These are phyloP conservation scores for Periglandula ipomoeae DNA, from an alignment of 2,329 filamentous ascomycete genomes.

Conservation along the genomic window DNA sequence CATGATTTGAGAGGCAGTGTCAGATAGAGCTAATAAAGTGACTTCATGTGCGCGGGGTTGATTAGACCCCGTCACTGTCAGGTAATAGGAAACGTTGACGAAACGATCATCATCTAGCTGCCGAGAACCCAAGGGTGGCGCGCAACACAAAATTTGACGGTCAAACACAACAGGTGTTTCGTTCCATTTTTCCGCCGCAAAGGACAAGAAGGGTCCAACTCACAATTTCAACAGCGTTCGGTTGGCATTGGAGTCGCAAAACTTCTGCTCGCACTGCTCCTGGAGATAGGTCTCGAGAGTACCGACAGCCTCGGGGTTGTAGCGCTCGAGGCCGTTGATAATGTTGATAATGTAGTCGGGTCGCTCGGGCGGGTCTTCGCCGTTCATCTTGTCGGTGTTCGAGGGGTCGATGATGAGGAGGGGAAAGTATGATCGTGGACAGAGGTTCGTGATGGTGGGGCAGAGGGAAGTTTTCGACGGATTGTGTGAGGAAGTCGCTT, in stretches of 20 bases:
- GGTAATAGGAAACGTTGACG: slow-evolving; percentile 99
- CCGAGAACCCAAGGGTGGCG: slow-evolving; percentile 8
- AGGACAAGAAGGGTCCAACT: slow-evolving; percentile 35
- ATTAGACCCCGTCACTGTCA: slow-evolving; percentile 52
- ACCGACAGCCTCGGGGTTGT: slow-evolving; percentile 94
- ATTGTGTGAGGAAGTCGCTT: slow-evolving; percentile 31
- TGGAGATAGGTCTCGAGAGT: slow-evolving; percentile 91
- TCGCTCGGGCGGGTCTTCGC: slow-evolving; percentile 83
- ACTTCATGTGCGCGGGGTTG: slow-evolving; percentile 12
- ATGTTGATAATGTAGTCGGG: slow-evolving; percentile 88
- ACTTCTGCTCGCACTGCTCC: slow-evolving; percentile 91
- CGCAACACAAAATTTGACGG: background rate
- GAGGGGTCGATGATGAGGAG: slow-evolving; percentile 13
- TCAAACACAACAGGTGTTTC: no score
- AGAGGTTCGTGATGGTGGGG: slow-evolving; percentile 32
- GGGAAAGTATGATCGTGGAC: slow-evolving; percentile 17
- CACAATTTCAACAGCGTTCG: slow-evolving; percentile 94
- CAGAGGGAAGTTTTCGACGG: slow-evolving; percentile 31
- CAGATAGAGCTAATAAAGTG: slow-evolving; percentile 61
- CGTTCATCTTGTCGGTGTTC: slow-evolving; percentile 44
- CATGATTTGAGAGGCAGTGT: slow-evolving; percentile 26
- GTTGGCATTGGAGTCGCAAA: slow-evolving; percentile 94
- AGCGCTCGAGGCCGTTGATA: slow-evolving; percentile 93
- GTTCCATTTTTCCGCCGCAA: no score
- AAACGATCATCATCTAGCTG: slow-evolving; percentile 59